Evolutionary conservation across 345 rosid genomes (phyloP).

Genomic region (Reutealis trisperma): DNA sequence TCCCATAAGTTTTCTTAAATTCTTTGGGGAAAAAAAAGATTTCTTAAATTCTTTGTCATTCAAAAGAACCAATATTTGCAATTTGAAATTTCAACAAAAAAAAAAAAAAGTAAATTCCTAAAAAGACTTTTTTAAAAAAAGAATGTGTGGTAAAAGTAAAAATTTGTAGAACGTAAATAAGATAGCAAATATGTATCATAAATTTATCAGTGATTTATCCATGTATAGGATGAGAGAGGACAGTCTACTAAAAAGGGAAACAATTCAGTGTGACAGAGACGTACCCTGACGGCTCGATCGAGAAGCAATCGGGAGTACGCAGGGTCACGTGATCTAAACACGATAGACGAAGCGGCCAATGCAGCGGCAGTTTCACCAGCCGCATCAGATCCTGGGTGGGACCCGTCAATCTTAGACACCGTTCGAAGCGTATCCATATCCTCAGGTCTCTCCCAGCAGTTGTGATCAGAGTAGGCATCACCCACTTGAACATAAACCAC

Average conservation of each 20-base stretch:
- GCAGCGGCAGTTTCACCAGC: constrained; percentile 43
- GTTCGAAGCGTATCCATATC: constrained; percentile 38
- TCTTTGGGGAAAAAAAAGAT: neutral
- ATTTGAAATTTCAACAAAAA: neutral
- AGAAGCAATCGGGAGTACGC: constrained; percentile 35
- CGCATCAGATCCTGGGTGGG: constrained; percentile 40
- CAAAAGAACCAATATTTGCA: neutral
- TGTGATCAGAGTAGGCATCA: constrained; percentile 36
- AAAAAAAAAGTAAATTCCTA: neutral
- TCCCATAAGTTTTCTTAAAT: neutral
- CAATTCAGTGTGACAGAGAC: constrained; percentile 23
- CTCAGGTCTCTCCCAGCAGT: constrained; percentile 43
- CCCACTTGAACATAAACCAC: constrained; percentile 38
- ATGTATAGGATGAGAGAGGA: neutral
- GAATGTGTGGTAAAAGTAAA: too few species aligned
- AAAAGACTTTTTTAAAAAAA: too few species aligned
- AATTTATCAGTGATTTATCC: neutral
- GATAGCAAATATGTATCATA: neutral
- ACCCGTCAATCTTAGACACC: constrained; percentile 27
- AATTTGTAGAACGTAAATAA: too few species aligned
- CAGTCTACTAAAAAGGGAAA: neutral
- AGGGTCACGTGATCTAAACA: constrained; percentile 35
- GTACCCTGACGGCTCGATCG: constrained; percentile 38
- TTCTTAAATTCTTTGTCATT: neutral
- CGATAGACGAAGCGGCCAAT: constrained; percentile 39